Evolutionary conservation across 805 yeast species (phyloP), one percentile per base, ranked within the genome.

Genomic region (Saturnispora hagleri): DNA sequence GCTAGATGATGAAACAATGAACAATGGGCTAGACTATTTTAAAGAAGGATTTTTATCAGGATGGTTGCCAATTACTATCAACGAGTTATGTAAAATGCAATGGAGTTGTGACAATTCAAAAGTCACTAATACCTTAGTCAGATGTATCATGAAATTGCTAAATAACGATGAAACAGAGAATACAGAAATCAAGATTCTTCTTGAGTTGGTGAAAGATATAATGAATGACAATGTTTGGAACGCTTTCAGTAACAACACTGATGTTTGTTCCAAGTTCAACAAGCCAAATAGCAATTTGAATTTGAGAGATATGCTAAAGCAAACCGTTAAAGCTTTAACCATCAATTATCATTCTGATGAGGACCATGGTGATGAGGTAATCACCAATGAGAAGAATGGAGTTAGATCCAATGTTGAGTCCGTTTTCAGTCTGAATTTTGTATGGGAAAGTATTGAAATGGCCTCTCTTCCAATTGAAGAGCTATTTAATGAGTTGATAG

Each of bases 11-110:
- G 82, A 81, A 4, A 75, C 80, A 4, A 70, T 89, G 41, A 75
- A 74, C 46, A 86, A 86, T 51, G 97, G 97, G 0, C 71, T 91
- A 35, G 97, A 90, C 60, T 89, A 90, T 60, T 85, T 91, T 58
- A 72, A 86, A 44, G 96, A 90, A 60, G 85, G 88, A 2, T 86
- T 87, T 56, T 71, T 91, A 57, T 71, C 86, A 1, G 71, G 77
- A 7, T 76, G 83, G 12, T 61, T 81, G 34, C 68, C 78, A 5
- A 77, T 79, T n/a, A 75, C 81, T 2, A 44, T 63, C 22, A 56
- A 57, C 36, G 55, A 50, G n/a, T 20, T 64, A 24, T 52, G 58
- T 9, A 52, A 53, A 27, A 47, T 50, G 36, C 48, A 58, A 18
- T 59, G 66, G 64, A 24, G 7, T 15, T 34, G 33, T 34, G 53